Percentiles rank a stretch among this genome's conserved stretches.
These are phyloP conservation scores for Glycine latifolia DNA, from an alignment of 306 rosid species.

Conservation along the genomic window DNA sequence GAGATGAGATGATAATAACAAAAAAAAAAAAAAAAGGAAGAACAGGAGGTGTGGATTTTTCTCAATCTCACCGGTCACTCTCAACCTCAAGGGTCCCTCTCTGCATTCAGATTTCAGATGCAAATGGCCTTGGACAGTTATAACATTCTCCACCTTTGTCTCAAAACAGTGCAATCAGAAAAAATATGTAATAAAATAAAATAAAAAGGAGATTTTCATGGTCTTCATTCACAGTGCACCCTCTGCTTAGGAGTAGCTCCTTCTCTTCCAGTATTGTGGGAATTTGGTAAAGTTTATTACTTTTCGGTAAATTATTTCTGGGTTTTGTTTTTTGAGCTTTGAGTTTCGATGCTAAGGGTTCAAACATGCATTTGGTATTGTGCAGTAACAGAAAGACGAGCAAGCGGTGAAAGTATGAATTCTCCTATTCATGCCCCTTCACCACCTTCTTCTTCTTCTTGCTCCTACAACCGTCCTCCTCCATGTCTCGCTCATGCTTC, in stretches of 20 bases:
- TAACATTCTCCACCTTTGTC: conserved; percentile 25
- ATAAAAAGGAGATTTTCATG: conserved; percentile 1
- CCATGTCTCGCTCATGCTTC: conserved; percentile 59
- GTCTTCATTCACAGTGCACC: conserved; percentile 34
- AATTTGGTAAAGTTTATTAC: conserved; percentile 42
- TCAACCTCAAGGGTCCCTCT: conserved; percentile 56
- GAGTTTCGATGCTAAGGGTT: conserved; percentile 36
- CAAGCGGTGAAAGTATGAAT: conserved; percentile 54
- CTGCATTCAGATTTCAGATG: conserved; percentile 45
- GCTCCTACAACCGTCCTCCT: conserved; percentile 60
- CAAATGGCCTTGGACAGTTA: conserved; percentile 28
- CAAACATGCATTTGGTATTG: background rate
- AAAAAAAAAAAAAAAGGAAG: conserved; percentile 10
- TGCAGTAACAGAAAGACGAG: conserved; percentile 41
- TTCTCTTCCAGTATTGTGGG: conserved; percentile 37
- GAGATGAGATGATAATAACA: conserved; percentile 44
- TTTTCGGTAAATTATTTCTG: conserved; percentile 40
- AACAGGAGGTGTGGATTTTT: conserved; percentile 42
- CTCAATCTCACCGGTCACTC: conserved; percentile 48
- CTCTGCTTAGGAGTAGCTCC: conserved; percentile 21
- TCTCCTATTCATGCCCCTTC: conserved; percentile 59
- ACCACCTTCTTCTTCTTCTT: conserved; percentile 61
- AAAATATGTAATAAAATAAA: background rate
- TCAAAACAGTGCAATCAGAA: background rate
- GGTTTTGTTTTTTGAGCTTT: conserved; percentile 40